Evolutionary conservation across 192 early-diverging fungal species (phyloP).

Genomic region (Mortierella claussenii): DNA sequence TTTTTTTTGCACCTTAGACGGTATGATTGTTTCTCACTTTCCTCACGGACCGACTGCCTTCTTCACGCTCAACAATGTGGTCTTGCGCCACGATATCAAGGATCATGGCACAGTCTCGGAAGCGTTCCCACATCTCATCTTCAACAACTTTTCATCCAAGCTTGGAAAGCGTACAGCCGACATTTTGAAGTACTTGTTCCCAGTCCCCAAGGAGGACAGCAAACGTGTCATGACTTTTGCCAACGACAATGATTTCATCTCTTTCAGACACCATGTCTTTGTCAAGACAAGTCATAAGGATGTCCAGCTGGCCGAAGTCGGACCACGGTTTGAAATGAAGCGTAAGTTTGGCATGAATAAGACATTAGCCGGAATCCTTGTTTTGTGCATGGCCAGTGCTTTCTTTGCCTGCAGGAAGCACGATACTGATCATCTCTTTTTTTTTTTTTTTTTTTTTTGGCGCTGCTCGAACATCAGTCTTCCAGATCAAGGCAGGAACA

Average conservation of each 20-base stretch:
- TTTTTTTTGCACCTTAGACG: slow-evolving; percentile 65
- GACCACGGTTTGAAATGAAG: slow-evolving; percentile 98
- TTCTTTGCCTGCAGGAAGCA: not conserved
- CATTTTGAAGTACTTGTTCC: slow-evolving; percentile 96
- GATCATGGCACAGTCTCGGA: slow-evolving; percentile 97
- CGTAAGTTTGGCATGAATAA: no score
- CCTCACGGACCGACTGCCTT: slow-evolving; percentile 98
- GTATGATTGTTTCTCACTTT: slow-evolving; percentile 93
- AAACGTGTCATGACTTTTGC: slow-evolving; percentile 98
- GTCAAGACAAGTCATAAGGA: slow-evolving; percentile 89
- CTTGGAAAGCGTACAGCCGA: slow-evolving; percentile 79
- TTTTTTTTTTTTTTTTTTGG: slow-evolving; percentile 3
- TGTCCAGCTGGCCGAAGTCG: slow-evolving; percentile 95
- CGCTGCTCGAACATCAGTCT: slow-evolving; percentile 63
- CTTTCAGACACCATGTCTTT: slow-evolving; percentile 97
- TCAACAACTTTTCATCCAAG: slow-evolving; percentile 92
- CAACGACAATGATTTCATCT: slow-evolving; percentile 97
- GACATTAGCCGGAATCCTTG: no score
- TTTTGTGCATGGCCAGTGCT: not conserved
- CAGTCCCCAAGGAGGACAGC: slow-evolving; percentile 95
- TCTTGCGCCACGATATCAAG: slow-evolving; percentile 96
- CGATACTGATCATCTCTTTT: no score
- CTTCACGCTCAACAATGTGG: slow-evolving; percentile 98
- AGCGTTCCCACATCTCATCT: slow-evolving; percentile 96
- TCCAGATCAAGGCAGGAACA: slow-evolving; percentile 96